Percentiles rank a stretch among this genome's conserved stretches.
Conservation (phyloP, 2,329 filamentous ascomycete genomes). For the Diplodia corticola region DNA sequence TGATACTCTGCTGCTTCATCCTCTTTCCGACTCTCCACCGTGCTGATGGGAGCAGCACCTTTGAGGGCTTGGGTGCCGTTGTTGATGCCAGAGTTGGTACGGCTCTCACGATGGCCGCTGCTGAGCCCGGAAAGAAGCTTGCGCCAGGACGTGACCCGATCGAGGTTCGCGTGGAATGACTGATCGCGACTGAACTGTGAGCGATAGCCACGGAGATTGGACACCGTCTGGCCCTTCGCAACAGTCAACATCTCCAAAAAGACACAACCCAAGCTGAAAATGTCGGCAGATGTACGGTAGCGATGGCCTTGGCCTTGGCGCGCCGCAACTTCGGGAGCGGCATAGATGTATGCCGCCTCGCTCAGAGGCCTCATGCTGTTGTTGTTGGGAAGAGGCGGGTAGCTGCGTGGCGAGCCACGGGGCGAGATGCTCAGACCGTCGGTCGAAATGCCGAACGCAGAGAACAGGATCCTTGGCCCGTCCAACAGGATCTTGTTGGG, state of each 20-base stretch:
- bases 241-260: conserved; percentile 43
- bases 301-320: conserved; percentile 33
- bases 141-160: conserved; percentile 34
- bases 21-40: conserved; percentile 31
- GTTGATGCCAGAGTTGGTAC: background rate
- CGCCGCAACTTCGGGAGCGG: conserved; percentile 40
- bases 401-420: conserved; percentile 25
- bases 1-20: conserved; percentile 35
- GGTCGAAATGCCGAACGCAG: conserved; percentile 38
- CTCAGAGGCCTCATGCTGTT: conserved; percentile 29
- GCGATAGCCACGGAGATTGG: conserved; percentile 38
- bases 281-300: conserved; percentile 34
- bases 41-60: background rate
- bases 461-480: conserved; percentile 36
- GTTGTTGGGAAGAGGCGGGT: conserved; percentile 28
- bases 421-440: conserved; percentile 7
- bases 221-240: conserved; percentile 38
- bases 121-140: conserved; percentile 17
- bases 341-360: conserved; percentile 42
- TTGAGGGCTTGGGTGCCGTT: conserved; percentile 7
- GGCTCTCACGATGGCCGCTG: conserved; percentile 7
- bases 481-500: conserved; percentile 44
- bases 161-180: conserved; percentile 42
- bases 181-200: conserved; percentile 36
- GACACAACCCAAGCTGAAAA: conserved; percentile 43